Evolutionary conservation across 805 yeast species (phyloP).

Genomic region (Starmerella bombicola): DNA sequence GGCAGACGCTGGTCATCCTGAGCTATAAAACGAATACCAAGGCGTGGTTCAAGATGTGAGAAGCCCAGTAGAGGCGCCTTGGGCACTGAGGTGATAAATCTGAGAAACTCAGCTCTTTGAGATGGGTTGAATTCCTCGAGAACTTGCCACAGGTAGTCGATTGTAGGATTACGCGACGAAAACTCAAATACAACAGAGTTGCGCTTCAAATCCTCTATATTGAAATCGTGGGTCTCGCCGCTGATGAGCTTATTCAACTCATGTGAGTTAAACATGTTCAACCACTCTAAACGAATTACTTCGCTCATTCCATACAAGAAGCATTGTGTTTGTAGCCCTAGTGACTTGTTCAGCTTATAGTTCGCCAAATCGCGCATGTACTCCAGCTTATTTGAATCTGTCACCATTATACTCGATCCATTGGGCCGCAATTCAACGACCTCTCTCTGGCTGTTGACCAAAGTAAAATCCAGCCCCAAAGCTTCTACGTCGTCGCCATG

Average conservation of each 20-base stretch:
- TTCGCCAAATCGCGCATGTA: slow-evolving; percentile 69
- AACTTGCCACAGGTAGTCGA: slow-evolving; percentile 61
- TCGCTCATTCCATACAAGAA: slow-evolving; percentile 61
- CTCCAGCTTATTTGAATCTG: slow-evolving; percentile 46
- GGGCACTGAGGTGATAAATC: slow-evolving; percentile 86
- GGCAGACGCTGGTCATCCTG: slow-evolving; percentile 50
- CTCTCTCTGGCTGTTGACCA: slow-evolving; percentile 32
- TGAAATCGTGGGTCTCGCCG: slow-evolving; percentile 60
- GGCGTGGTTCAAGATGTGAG: slow-evolving; percentile 54
- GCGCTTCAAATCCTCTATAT: slow-evolving; percentile 52
- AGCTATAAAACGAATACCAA: slow-evolving; percentile 58
- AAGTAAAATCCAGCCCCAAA: slow-evolving; percentile 55
- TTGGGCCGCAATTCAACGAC: slow-evolving; percentile 45
- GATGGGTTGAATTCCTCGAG: slow-evolving; percentile 43
- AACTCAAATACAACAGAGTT: slow-evolving; percentile 58
- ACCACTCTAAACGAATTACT: slow-evolving; percentile 61
- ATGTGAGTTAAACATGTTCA: slow-evolving; percentile 68
- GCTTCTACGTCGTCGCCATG: slow-evolving; percentile 39
- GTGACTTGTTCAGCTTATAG: slow-evolving; percentile 56
- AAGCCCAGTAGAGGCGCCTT: slow-evolving; percentile 88
- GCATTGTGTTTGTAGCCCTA: slow-evolving; percentile 45
- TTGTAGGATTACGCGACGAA: slow-evolving; percentile 41
- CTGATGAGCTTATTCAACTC: slow-evolving; percentile 78
- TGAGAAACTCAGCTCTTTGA: slow-evolving; percentile 56
- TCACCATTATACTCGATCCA: slow-evolving; percentile 50